A percentile compares a stretch with the other conserved stretches of the same genome.
Evolutionary conservation across 768 basidiomycete genomes (phyloP).

Genomic region (Dacryopinax primogenitus): DNA sequence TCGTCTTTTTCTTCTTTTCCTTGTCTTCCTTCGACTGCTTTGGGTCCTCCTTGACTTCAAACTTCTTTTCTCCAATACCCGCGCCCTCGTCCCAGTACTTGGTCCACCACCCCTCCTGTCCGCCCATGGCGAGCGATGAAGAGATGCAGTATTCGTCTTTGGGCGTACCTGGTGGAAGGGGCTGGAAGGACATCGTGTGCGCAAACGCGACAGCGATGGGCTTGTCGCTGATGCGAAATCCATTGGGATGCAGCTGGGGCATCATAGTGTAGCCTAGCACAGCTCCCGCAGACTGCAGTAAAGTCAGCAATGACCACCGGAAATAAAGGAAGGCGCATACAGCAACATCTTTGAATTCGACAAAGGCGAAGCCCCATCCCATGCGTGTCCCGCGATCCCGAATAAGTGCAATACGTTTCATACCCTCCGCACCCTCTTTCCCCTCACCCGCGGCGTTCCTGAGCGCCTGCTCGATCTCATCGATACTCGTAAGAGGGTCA

Average conservation of each 20-base stretch:
- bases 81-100: slow-evolving; percentile 89
- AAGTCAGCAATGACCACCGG: neutral
- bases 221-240: slow-evolving; percentile 80
- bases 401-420: slow-evolving; percentile 77
- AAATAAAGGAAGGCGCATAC: slow-evolving; percentile 33
- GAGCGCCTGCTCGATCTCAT: slow-evolving; percentile 77
- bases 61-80: slow-evolving; percentile 59
- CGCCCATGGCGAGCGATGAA: slow-evolving; percentile 56
- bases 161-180: slow-evolving; percentile 55
- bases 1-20: slow-evolving; percentile 42
- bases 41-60: slow-evolving; percentile 39
- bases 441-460: slow-evolving; percentile 63
- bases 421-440: slow-evolving; percentile 69
- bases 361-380: slow-evolving; percentile 89
- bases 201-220: slow-evolving; percentile 89
- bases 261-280: slow-evolving; percentile 82
- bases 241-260: slow-evolving; percentile 73
- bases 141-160: slow-evolving; percentile 65
- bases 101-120: slow-evolving; percentile 59
- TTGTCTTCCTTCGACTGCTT: slow-evolving; percentile 37
- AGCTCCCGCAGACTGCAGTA: slow-evolving; percentile 57
- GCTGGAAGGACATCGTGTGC: slow-evolving; percentile 80
- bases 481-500: slow-evolving; percentile 74
- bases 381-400: slow-evolving; percentile 78
- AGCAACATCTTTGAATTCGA: slow-evolving; percentile 76